Conservation (phyloP, 257 asterid genomes). For the Nicotiana tabacum region DNA sequence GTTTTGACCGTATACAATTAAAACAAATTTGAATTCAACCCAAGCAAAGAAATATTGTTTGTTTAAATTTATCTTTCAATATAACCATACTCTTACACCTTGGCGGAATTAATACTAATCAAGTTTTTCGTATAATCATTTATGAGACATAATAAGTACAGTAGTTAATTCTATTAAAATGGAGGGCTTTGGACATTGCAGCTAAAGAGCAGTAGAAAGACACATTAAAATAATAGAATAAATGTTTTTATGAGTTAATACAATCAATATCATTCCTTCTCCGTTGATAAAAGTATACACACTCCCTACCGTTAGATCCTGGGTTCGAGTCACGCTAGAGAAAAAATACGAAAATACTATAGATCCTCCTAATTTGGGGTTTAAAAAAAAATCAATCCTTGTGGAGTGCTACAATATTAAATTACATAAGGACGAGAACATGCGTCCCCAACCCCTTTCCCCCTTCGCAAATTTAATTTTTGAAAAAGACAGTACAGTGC, state of each 20-base stretch:
- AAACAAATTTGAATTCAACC: not conserved
- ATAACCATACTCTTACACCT: too few relatives aligned
- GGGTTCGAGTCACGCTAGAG: too few relatives aligned
- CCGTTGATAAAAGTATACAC: too few relatives aligned
- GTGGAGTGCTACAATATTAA: not conserved
- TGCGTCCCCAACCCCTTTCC: not conserved
- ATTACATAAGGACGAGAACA: not conserved
- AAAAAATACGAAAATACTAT: too few relatives aligned
- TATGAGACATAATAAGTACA: not conserved
- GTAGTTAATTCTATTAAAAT: not conserved
- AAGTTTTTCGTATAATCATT: not conserved
- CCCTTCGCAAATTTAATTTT: not conserved
- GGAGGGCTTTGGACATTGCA: not conserved
- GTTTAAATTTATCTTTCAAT: not conserved
- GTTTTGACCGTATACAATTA: too few relatives aligned
- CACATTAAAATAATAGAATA: not conserved
- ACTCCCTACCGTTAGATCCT: too few relatives aligned
- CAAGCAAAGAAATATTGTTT: not conserved
- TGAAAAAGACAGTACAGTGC: not conserved
- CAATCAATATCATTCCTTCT: not conserved
- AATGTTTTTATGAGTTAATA: not conserved
- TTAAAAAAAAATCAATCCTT: not conserved
- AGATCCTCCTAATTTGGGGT: too few relatives aligned
- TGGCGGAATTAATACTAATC: not conserved
- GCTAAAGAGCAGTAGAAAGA: not conserved